These are phyloP conservation scores for Sequoia sempervirens DNA, from an alignment of 75 land plant species.

Conservation along the genomic window DNA sequence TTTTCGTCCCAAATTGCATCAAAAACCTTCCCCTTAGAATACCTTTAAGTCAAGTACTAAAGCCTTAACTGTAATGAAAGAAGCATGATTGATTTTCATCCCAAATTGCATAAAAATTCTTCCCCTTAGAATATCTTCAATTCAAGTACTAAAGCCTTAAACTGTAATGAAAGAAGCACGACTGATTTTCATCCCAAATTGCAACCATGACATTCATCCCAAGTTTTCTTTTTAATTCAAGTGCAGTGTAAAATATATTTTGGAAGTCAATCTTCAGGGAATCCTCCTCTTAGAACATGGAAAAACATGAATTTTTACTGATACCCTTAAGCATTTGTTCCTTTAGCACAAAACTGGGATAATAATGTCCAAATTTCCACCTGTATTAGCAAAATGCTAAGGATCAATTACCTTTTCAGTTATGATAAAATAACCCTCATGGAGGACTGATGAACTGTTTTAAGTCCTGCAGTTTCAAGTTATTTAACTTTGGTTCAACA, in stretches of 20 bases:
- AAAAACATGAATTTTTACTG: neutral
- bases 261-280: neutral
- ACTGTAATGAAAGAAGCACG: no score
- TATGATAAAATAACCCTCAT: neutral
- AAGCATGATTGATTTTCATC: no score
- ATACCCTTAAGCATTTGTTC: neutral
- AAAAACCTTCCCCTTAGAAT: neutral
- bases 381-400: neutral
- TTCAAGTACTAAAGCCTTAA: no score
- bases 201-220: no score
- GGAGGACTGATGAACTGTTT: neutral
- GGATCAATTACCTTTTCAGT: neutral
- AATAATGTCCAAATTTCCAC: neutral
- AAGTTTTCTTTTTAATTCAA: neutral
- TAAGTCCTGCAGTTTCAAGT: neutral
- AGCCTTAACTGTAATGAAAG: no score
- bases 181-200: no score
- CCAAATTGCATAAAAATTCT: neutral
- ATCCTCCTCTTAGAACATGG: neutral
- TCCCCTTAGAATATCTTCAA: no score
- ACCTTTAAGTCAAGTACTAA: no score
- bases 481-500: neutral
- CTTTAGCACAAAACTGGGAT: neutral
- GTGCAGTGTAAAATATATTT: neutral
- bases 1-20: neutral